Evolutionary conservation across 257 asterid genomes (phyloP).

Genomic region (Anisodus acutangulus): DNA sequence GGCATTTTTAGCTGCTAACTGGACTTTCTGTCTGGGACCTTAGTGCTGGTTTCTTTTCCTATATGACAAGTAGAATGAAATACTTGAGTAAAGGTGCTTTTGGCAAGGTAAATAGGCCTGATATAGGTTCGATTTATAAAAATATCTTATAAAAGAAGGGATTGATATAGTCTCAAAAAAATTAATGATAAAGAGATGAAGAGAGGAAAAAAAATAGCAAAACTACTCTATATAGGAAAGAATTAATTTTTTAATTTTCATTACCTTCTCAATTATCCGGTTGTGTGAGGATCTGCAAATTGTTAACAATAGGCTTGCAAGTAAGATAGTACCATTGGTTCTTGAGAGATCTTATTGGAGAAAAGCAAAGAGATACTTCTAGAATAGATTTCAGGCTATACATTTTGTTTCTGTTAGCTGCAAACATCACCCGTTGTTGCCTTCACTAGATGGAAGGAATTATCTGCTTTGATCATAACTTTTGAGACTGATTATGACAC

Average conservation of each 20-base stretch:
- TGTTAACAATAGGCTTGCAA: constrained; percentile 10
- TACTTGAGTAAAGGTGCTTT: constrained; percentile 19
- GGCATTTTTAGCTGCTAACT: background rate
- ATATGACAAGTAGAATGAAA: background rate
- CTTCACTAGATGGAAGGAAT: background rate
- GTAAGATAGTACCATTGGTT: constrained; percentile 20
- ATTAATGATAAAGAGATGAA: background rate
- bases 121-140: background rate
- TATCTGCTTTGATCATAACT: constrained; percentile 18
- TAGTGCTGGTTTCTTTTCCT: background rate
- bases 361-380: constrained; percentile 6
- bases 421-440: background rate
- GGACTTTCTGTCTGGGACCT: background rate
- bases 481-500: constrained; percentile 23
- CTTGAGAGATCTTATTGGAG: constrained; percentile 17
- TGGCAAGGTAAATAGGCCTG: constrained; percentile 1
- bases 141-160: background rate
- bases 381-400: background rate
- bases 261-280: constrained; percentile 16
- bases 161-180: background rate
- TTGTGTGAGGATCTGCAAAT: constrained; percentile 19
- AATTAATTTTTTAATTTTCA: background rate
- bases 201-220: background rate
- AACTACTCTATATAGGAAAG: background rate
- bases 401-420: background rate